Evolutionary conservation across 352 stramenopile species (phyloP), one percentile per base, ranked within the genome.

Genomic region (Phytophthora litchii): DNA sequence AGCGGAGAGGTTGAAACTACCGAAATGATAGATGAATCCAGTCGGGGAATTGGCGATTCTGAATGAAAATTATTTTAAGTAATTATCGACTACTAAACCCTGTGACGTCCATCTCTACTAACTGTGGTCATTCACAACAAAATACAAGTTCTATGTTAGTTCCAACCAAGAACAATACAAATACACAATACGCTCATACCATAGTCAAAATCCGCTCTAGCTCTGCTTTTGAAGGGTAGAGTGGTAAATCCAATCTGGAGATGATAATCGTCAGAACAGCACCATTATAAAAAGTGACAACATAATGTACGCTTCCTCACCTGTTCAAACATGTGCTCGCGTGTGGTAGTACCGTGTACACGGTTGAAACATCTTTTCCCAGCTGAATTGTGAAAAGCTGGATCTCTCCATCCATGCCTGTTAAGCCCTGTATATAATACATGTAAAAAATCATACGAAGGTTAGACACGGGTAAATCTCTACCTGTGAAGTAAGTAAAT

Each of bases 131-230:
- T 27, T 27, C 3, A 46, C 3, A 9, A 61, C 6, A 20, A 55
- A 10, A 21, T 11, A 61, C 6, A 20, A 55, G 10, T 19, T 11
- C 19, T 2, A 10, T 47, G 32, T 61, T 54, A 61, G 31, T 17
- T 35, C 16, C 23, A 27, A 5, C 23, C 23, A 27, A 27, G 5
- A 34, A 38, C 19, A 10, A 21, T 50, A 34, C n/a, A 49, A 27
- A 45, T 34, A 14, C 19, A 36, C 47, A 44, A 16, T 16, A 56
- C 12, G 13, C 16, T 59, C 60, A 79, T 51, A 97, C 95, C 73
- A 98, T 87, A 31, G 79, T 85, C 42, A 99, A 76, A 54, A 96
- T 97, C 43, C 97, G 80, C 60, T 98, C 73, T 11, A 99, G 67
- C 35, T 99, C 91, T 38, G 84, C 79, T 67, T 96, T 97, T 0